Evolutionary conservation across 331 rosid species (phyloP).

Genomic region (Phaseolus coccineus): DNA sequence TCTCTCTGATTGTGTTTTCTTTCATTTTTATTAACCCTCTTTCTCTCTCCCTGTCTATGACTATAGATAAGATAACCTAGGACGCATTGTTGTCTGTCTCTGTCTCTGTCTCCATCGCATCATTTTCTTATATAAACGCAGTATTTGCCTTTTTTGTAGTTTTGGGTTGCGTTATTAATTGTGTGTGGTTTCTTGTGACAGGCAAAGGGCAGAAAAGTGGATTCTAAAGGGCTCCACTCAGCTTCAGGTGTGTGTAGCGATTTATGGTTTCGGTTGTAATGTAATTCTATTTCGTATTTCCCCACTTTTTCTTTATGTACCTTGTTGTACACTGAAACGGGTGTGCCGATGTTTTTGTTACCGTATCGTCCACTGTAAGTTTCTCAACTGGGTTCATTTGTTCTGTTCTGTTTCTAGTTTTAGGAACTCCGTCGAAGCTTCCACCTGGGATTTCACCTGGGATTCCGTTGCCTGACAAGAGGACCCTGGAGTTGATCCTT

Average conservation of each 20-base stretch:
- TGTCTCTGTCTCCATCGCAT: slow-evolving; percentile 73
- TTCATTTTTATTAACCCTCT: slow-evolving; percentile 30
- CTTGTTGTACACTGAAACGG: slow-evolving; percentile 30
- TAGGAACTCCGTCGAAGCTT: slow-evolving; percentile 75
- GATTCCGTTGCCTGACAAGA: slow-evolving; percentile 87
- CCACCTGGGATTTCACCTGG: slow-evolving; percentile 50
- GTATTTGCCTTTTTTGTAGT: slow-evolving; percentile 45
- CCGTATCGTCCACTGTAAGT: slow-evolving; percentile 2
- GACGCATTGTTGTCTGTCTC: slow-evolving; percentile 34
- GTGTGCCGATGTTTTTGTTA: slow-evolving; percentile 21
- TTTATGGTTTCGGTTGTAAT: slow-evolving; percentile 31
- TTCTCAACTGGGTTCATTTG: slow-evolving; percentile 17
- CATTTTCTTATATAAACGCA: slow-evolving; percentile 47
- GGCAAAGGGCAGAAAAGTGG: slow-evolving; percentile 78
- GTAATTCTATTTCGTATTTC: slow-evolving; percentile 12
- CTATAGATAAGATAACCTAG: slow-evolving; percentile 26
- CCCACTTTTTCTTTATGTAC: background rate
- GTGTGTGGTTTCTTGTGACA: slow-evolving; percentile 59
- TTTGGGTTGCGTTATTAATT: slow-evolving; percentile 47
- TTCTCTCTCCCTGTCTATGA: slow-evolving; percentile 43
- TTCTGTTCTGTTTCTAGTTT: slow-evolving; percentile 38
- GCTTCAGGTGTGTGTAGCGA: slow-evolving; percentile 67
- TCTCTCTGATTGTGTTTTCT: slow-evolving; percentile 70
- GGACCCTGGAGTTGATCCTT: slow-evolving; percentile 84
- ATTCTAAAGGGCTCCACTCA: slow-evolving; percentile 78